phyloP scores from a whole-genome alignment of 345 rosid genomes.

The Streptanthus diversifolius region DNA sequence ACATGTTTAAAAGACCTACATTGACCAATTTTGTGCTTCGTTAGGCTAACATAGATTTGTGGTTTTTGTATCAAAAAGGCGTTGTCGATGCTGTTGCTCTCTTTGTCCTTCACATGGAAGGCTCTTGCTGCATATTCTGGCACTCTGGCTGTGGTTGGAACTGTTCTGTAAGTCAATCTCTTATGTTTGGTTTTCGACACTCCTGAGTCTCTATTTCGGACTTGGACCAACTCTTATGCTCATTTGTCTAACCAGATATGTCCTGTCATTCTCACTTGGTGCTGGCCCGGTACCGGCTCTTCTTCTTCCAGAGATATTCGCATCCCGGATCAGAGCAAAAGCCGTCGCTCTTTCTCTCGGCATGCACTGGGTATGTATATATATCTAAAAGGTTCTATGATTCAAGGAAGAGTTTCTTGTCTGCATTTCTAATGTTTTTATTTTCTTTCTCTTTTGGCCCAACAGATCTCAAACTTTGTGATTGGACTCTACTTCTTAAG shows the following conservation, averaged over 20 bases:
- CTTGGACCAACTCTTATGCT: background rate
- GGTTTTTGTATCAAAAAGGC: conserved; percentile 45
- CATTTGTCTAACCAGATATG: conserved; percentile 55
- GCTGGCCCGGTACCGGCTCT: conserved; percentile 99
- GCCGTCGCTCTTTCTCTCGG: conserved; percentile 92
- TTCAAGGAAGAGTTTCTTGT: background rate
- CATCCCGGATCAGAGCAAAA: conserved; percentile 96
- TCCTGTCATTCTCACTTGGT: conserved; percentile 93
- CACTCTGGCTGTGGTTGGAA: conserved; percentile 84
- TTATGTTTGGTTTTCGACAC: background rate
- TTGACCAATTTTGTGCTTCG: background rate
- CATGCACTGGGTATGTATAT: conserved; percentile 85
- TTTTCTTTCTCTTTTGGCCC: background rate
- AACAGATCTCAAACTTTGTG: conserved; percentile 85
- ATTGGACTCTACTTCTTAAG: conserved; percentile 93
- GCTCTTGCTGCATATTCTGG: conserved; percentile 91
- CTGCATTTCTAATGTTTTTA: background rate
- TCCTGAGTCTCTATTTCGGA: background rate
- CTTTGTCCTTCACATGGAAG: conserved; percentile 91
- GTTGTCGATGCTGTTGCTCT: conserved; percentile 86
- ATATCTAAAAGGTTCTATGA: background rate
- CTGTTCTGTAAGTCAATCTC: conserved; percentile 72
- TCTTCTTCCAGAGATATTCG: conserved; percentile 93
- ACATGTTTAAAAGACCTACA: background rate
- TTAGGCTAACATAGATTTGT: background rate